phyloP scores from a whole-genome alignment of 2,329 filamentous ascomycete genomes.

The Scedosporium apiospermum region DNA sequence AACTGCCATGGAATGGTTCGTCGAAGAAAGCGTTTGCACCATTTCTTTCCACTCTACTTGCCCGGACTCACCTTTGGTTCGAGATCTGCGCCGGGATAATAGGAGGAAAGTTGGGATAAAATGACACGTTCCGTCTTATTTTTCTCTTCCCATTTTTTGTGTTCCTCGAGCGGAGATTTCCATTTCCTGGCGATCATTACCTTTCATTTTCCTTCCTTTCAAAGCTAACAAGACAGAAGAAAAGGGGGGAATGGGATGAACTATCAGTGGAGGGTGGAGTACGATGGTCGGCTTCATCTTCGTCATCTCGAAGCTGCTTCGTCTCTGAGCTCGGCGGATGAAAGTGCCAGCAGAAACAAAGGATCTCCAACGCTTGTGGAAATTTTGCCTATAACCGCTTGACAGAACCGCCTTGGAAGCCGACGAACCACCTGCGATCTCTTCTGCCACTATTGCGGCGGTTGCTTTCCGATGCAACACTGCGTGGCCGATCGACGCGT shows the following conservation, averaged over 20 bases:
- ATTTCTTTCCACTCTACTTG: not conserved
- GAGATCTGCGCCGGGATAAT: not conserved
- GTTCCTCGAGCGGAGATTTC: not conserved
- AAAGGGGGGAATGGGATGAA: not conserved
- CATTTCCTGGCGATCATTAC: not conserved
- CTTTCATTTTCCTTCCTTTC: not conserved
- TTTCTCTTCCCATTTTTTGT: not conserved
- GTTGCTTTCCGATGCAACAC: not conserved
- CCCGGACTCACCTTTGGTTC: not conserved
- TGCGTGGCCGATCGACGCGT: not conserved
- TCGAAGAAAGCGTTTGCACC: not conserved
- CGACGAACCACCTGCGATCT: no score
- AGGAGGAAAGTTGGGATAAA: not conserved
- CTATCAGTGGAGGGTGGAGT: not conserved
- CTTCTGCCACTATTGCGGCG: not conserved
- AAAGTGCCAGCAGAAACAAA: not conserved
- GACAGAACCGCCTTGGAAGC: no score
- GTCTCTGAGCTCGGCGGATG: not conserved
- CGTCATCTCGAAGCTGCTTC: not conserved
- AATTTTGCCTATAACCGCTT: not conserved
- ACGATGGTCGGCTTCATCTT: not conserved
- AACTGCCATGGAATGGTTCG: no score
- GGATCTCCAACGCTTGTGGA: not conserved
- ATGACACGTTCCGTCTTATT: not conserved
- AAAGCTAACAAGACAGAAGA: not conserved